Base-by-base conservation (phyloP, 495 filamentous ascomycete species). In the Aspergillus heteromorphus region DNA sequence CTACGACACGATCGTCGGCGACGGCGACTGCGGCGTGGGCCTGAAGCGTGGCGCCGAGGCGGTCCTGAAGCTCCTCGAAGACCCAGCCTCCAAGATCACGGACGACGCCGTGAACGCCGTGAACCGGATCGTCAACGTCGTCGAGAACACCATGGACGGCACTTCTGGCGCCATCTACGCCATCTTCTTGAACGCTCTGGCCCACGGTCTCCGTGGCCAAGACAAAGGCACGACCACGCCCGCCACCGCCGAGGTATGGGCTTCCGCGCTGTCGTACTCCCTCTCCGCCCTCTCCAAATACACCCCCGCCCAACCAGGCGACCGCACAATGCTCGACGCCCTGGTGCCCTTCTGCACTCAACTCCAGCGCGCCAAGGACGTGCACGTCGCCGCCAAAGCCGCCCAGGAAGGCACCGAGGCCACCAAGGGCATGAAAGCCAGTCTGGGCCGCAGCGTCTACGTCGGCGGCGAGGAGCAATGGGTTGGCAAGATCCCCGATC, bases 91-190 rank as follows among this genome's bases (percentile, higher is more conserved):
- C 2, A 72, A 80, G 19, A 65, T 85, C 1, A 79, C 77, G 0
- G 79, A 83, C 17, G 93, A 98, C 60, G 78, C 79, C 7, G 83
- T 91, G 7, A 64, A 83, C 27, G 85, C 90, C 21, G 73, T 97
- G 14, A 78, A 84, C 49, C 81, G 79, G 56, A 88, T 98, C 51
- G 86, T 87, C n/a, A 79, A 79, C 7, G 81, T 91, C 4, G 83
- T 97, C n/a, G 93, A 98, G 66, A 84, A 71, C 38, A 83, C 76
- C 40, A 98, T 98, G 93, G 93, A 96, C 65, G 93, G 93, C 45
- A 98, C 93, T 10, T 96, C 91, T 0, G 93, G 93, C 2, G 93
- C 95, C 5, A 76, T 98, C 23, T 97, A 95, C 68, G 88, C 91
- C 34, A 98, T 98, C 59, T 98, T 96, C 78, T 79, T 98, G 49